These are phyloP conservation scores for Claviceps pusilla DNA, from an alignment of 2,329 filamentous ascomycete genomes.

Conservation along the genomic window DNA sequence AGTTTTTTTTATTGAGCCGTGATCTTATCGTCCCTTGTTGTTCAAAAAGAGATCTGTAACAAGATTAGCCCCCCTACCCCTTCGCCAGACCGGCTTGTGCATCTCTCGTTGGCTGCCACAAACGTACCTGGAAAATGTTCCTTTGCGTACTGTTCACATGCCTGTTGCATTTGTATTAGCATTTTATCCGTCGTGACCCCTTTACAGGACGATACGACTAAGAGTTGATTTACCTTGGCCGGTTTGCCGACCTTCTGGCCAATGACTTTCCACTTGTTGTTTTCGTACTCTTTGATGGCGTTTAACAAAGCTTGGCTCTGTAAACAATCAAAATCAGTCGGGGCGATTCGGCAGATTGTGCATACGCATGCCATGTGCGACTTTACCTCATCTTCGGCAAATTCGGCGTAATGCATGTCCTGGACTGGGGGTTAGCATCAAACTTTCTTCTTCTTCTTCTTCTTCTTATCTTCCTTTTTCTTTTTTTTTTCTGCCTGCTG, in stretches of 20 bases:
- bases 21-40: conserved; percentile 21
- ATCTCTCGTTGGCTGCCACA: neutral
- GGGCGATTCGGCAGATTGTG: neutral
- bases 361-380: neutral
- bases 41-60: conserved; percentile 23
- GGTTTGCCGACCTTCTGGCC: conserved; percentile 95
- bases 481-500: neutral
- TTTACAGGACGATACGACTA: neutral
- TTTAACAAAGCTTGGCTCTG: conserved; percentile 68
- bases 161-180: conserved; percentile 15
- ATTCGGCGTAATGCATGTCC: conserved; percentile 99
- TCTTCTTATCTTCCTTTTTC: fast-evolving
- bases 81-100: neutral
- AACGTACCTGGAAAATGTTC: conserved; percentile 61
- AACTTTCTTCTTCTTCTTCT: neutral
- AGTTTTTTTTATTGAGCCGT: neutral
- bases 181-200: neutral
- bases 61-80: conserved; percentile 12
- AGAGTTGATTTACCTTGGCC: conserved; percentile 47
- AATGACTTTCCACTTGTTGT: conserved; percentile 97
- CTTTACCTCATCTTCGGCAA: conserved; percentile 83
- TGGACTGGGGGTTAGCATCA: conserved; percentile 17
- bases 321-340: conserved; percentile 7
- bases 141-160: conserved; percentile 72
- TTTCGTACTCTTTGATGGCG: conserved; percentile 96